A percentile compares a stretch with the other conserved stretches of the same genome.
These are phyloP conservation scores for Rhypophila decipiens DNA, from an alignment of 495 filamentous ascomycete genomes.

Conservation along the genomic window DNA sequence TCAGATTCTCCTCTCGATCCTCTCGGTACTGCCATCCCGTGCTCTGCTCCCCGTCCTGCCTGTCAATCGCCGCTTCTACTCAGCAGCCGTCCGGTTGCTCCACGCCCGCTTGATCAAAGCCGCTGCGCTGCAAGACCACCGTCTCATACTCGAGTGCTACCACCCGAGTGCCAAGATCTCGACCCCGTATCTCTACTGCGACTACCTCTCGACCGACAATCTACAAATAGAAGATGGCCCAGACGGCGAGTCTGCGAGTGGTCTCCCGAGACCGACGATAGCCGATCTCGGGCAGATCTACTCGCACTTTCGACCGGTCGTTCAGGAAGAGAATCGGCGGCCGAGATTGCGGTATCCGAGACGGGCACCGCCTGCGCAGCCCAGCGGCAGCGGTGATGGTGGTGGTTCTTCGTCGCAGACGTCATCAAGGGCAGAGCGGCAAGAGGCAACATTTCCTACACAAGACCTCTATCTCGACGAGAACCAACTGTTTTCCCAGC, in stretches of 20 bases:
- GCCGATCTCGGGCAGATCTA: conserved; percentile 32
- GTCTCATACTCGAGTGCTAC: conserved; percentile 70
- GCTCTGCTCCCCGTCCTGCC: conserved; percentile 53
- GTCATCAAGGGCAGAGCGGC: not conserved
- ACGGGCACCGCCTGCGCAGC: conserved; percentile 8
- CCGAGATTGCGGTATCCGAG: conserved; percentile 26
- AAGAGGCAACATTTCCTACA: conserved; percentile 39
- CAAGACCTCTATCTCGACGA: conserved; percentile 60
- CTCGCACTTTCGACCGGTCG: conserved; percentile 56
- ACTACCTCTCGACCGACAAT: conserved; percentile 54
- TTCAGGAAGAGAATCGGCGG: conserved; percentile 37
- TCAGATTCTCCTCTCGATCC: conserved; percentile 64
- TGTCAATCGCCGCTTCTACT: conserved; percentile 61
- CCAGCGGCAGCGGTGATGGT: conserved; percentile 11
- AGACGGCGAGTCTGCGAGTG: conserved; percentile 2
- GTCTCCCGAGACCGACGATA: conserved; percentile 9
- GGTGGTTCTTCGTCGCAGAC: not conserved
- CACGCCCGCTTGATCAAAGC: conserved; percentile 56
- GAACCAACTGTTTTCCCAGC: conserved; percentile 64
- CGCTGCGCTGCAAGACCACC: conserved; percentile 50
- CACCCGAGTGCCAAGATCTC: conserved; percentile 63
- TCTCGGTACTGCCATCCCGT: conserved; percentile 53
- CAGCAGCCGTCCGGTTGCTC: conserved; percentile 60
- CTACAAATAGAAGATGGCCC: conserved; percentile 34
- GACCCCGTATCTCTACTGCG: conserved; percentile 63